Percentiles rank a stretch among this genome's conserved stretches.
These are phyloP conservation scores for Claviceps digitariae DNA, from an alignment of 2,329 filamentous ascomycete genomes.

Conservation along the genomic window DNA sequence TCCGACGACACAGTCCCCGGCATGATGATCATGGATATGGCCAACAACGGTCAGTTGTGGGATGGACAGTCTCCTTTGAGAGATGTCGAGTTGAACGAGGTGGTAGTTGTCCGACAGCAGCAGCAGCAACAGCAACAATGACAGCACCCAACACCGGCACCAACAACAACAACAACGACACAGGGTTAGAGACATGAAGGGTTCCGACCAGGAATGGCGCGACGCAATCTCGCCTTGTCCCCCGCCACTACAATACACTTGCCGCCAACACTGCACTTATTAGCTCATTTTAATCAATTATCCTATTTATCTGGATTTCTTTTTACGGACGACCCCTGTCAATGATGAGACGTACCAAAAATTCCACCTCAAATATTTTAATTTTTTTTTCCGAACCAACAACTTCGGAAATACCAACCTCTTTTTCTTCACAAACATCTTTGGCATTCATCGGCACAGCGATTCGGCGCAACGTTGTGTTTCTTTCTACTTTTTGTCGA, in stretches of 20 bases:
- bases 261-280: not conserved
- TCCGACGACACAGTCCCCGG: constrained; percentile 28
- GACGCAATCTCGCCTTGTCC: not conserved
- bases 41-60: constrained; percentile 25
- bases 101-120: constrained; percentile 27
- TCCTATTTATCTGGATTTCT: not conserved
- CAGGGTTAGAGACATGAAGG: not conserved
- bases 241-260: not conserved
- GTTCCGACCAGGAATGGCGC: not conserved
- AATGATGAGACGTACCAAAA: constrained; percentile 14
- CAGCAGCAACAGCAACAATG: not conserved
- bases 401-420: constrained; percentile 10
- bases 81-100: constrained; percentile 32
- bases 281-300: constrained; percentile 5
- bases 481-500: constrained; percentile 8
- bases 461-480: constrained; percentile 23
- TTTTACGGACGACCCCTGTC: constrained; percentile 6
- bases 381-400: constrained; percentile 13
- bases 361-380: constrained; percentile 13
- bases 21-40: constrained; percentile 22
- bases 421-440: constrained; percentile 17
- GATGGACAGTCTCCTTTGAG: constrained; percentile 21
- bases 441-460: constrained; percentile 28
- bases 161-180: not conserved
- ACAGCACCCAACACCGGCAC: not conserved